Evolutionary conservation across 257 asterid species (phyloP), one percentile per base, ranked within the genome.

Genomic region (Primulina eburnea): DNA sequence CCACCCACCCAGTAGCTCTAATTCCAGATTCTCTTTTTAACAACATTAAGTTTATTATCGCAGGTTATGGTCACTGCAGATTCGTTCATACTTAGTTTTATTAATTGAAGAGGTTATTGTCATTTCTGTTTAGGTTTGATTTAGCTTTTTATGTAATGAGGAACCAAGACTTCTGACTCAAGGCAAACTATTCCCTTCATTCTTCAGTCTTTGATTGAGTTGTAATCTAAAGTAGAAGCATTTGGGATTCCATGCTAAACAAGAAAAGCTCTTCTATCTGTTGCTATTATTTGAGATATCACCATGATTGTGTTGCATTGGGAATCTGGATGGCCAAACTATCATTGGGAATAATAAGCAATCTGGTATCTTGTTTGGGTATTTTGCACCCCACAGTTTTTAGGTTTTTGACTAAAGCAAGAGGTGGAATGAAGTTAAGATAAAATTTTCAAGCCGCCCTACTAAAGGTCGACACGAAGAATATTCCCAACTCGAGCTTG

Each of bases 11-110:
- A 9, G 16, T 11, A 4, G 52, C 52, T 12, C n/a, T 43, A 0
- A 43, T 2, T 20, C 32, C 33, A 34, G 21, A 68, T 50, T 55
- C 58, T 14, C 35, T 2, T 26, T 35, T 37, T 10, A 69, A 57
- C 60, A 64, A 57, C 60, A 16, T 35, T 7, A 59, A 37, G 8
- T 55, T 35, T 62, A 2, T 8, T 59, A 21, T 80, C 83, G 89
- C 97, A 92, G 97, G 98, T 78, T 90, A 89, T 76, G 77, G 82
- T 5, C 90, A 79, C 43, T 92, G 97, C 78, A 81, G 90, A 73
- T 92, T 85, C 77, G 8, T 69, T 64, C 88, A 85, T 40, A 70
- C 81, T 64, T 86, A 83, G 83, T 55, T 66, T 35, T 65, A 43
- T 62, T n/a, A 21, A 47, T 68, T 34, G 50, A 43, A 37, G 59